A percentile compares a stretch with the other conserved stretches of the same genome.
phyloP scores from a whole-genome alignment of 495 filamentous ascomycete genomes.

The Xylaria flabelliformis region DNA sequence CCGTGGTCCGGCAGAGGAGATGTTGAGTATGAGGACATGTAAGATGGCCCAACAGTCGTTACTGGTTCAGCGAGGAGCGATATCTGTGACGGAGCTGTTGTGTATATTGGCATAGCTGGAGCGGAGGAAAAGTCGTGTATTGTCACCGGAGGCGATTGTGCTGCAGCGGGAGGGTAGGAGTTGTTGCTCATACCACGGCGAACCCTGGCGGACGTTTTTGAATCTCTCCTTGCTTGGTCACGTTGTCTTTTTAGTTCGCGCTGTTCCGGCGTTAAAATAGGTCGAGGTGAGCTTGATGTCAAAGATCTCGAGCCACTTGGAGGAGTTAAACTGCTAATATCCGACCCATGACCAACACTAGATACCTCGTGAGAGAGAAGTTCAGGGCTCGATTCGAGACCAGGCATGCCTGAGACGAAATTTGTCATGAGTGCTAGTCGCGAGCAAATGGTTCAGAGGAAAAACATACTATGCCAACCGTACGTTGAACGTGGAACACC shows the following conservation, averaged over 20 bases:
- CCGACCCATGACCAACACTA: constrained; percentile 45
- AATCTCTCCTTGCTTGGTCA: constrained; percentile 52
- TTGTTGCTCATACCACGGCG: constrained; percentile 48
- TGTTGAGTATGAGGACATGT: constrained; percentile 51
- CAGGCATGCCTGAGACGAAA: constrained; percentile 28
- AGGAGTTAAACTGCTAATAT: constrained; percentile 50
- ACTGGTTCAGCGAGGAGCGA: constrained; percentile 54
- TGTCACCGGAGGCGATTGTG: constrained; percentile 48
- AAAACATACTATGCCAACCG: constrained; percentile 43
- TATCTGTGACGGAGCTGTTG: constrained; percentile 52
- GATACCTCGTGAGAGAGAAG: constrained; percentile 50
- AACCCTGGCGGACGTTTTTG: constrained; percentile 47
- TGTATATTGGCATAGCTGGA: constrained; percentile 52
- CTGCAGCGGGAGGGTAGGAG: constrained; percentile 43
- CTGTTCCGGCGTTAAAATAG: constrained; percentile 53
- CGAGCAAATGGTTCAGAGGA: background rate
- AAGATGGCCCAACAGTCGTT: constrained; percentile 42
- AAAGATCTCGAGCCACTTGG: constrained; percentile 52
- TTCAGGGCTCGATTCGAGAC: constrained; percentile 47
- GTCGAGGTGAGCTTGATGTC: constrained; percentile 54
- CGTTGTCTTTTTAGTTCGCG: constrained; percentile 56
- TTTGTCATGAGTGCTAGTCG: constrained; percentile 10
- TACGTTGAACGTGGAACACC: constrained; percentile 50
- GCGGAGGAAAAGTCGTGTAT: constrained; percentile 50
- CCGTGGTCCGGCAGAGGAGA: constrained; percentile 51